Base-by-base conservation (phyloP, 495 filamentous ascomycete species). In the Umbilicaria muhlenbergii region DNA sequence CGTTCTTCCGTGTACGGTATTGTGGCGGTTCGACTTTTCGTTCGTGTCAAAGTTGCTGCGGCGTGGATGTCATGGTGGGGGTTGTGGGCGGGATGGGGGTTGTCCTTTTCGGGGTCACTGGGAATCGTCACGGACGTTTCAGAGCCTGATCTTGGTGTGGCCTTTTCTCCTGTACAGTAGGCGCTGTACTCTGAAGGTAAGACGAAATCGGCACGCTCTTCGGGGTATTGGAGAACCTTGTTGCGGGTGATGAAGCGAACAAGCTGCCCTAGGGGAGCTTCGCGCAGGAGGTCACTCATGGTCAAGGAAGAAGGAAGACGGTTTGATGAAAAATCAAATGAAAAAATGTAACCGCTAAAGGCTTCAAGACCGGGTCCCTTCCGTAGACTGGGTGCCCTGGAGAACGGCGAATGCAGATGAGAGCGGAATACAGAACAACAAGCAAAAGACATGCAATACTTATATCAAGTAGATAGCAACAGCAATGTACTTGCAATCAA, bases 241-340 rank as follows among this genome's bases (percentile, higher is more conserved):
- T 72, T 73, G 1, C 58, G 50, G 0, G 65, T 68, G 18, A 70
- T n/a, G 40, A 58, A 63, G 18, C 73, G 67, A 36, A 78, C 60
- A 32, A 73, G 33, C 49, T 75, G 70, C 42, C 73, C 74, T 35
- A 75, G 48, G 11, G 71, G 64, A 43, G 74, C 62, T 39, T 75
- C 73, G 45, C 74, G 58, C 43, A 71, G 48, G 10, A 53, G n/a
- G 35, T 56, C 53, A 3, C 50, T 39, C 53, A 56, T 56, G 11
- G 7, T 38, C 5, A 7, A 21, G 24, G 24, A 28, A 28, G 24
- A 28, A 10, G 1, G 24, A 6, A 28, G 0, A 28, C 24, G 8
- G 24, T 0, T 28, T 28, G 24, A 6, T 6, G 24, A 28, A 3
- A 6, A 28, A 6, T 2, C 5, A 2, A 21, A 21, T 21, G 2